Evolutionary conservation across 176 grass and related monocot genomes (phyloP).

Genomic region (Juncus inflexus): DNA sequence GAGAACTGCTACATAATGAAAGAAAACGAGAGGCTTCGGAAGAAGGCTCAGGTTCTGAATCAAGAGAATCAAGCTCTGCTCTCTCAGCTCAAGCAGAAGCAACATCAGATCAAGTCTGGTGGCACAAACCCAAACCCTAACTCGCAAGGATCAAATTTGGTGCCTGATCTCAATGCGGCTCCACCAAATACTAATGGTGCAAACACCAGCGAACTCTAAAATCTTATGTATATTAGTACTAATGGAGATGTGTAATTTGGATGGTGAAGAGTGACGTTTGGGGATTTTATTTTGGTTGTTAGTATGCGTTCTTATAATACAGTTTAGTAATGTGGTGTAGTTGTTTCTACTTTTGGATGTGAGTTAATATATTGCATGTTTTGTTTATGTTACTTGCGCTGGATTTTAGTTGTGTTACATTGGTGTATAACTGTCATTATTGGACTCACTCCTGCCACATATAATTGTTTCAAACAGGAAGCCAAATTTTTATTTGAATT

Average conservation of each 20-base stretch:
- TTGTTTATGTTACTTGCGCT: no score
- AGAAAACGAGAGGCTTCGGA: constrained; percentile 85
- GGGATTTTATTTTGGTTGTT: neutral
- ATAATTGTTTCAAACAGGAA: no score
- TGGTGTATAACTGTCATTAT: no score
- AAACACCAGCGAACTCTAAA: neutral
- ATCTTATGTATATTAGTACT: neutral
- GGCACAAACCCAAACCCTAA: constrained; percentile 4
- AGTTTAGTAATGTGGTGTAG: neutral
- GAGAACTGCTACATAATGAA: constrained; percentile 83
- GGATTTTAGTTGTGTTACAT: no score
- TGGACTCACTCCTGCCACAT: no score
- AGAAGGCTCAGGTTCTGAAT: constrained; percentile 69
- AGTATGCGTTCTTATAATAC: constrained; percentile 4
- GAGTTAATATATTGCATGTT: no score
- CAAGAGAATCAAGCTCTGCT: constrained; percentile 74
- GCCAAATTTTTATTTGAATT: no score
- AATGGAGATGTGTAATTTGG: neutral
- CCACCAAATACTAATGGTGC: neutral
- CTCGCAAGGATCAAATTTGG: neutral
- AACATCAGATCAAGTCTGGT: constrained; percentile 5
- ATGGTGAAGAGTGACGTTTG: neutral
- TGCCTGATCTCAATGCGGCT: neutral
- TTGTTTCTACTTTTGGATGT: no score
- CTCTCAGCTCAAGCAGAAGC: constrained; percentile 51